Conservation (phyloP, 2,329 filamentous ascomycete species). For the Alternaria viburni region DNA sequence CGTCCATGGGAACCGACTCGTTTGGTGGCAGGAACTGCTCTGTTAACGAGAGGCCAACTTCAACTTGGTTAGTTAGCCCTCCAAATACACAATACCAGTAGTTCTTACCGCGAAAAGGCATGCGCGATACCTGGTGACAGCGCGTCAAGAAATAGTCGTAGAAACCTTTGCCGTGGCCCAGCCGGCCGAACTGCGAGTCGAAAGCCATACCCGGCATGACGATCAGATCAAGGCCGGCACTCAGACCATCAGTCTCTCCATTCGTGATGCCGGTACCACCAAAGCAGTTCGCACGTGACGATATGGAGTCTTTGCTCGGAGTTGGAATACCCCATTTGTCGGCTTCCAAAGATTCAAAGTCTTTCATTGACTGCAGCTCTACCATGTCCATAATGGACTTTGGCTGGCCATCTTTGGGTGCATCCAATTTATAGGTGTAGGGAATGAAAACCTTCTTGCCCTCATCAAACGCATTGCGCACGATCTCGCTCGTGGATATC, state of each 20-base stretch:
- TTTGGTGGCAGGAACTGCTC: constrained; percentile 79
- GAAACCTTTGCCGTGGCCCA: constrained; percentile 95
- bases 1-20: constrained; percentile 73
- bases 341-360: constrained; percentile 76
- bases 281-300: constrained; percentile 73
- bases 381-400: constrained; percentile 95
- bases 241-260: constrained; percentile 41
- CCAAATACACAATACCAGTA: constrained; percentile 34
- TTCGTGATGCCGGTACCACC: constrained; percentile 62
- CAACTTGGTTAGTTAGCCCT: constrained; percentile 46
- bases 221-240: constrained; percentile 75
- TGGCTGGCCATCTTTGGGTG: constrained; percentile 51
- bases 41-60: constrained; percentile 79
- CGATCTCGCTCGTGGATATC: constrained; percentile 81
- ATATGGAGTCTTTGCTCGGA: constrained; percentile 69
- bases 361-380: constrained; percentile 71
- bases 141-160: constrained; percentile 92
- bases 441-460: constrained; percentile 92
- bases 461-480: constrained; percentile 75
- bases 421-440: constrained; percentile 73
- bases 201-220: constrained; percentile 94
- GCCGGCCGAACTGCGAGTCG: constrained; percentile 73
- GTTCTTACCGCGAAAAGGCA: constrained; percentile 66
- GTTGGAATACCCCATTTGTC: constrained; percentile 98
- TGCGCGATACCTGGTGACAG: constrained; percentile 63